These are phyloP conservation scores for Viola odorata DNA, from an alignment of 345 rosid genomes.

Conservation along the genomic window DNA sequence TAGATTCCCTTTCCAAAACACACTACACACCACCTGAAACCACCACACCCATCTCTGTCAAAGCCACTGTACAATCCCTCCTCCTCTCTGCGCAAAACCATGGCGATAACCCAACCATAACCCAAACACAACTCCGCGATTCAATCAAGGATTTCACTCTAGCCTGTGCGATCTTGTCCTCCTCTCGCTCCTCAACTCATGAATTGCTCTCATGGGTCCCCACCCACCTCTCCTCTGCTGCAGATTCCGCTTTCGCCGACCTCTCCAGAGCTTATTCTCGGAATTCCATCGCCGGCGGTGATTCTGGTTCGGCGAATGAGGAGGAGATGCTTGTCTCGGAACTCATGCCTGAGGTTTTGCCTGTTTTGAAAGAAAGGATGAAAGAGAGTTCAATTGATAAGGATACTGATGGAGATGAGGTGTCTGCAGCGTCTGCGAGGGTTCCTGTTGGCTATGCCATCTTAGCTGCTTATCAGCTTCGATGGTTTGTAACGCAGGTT, in stretches of 20 bases:
- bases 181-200: conserved; percentile 49
- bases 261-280: conserved; percentile 32
- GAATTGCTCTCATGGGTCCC: conserved; percentile 76
- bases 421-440: conserved; percentile 54
- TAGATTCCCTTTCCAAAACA: conserved; percentile 35
- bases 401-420: conserved; percentile 42
- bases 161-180: conserved; percentile 62
- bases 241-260: conserved; percentile 32
- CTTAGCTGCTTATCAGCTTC: conserved; percentile 66
- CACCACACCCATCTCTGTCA: conserved; percentile 35
- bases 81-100: conserved; percentile 31
- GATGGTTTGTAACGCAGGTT: conserved; percentile 88
- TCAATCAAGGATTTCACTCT: conserved; percentile 44
- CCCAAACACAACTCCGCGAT: conserved; percentile 19
- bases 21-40: conserved; percentile 42
- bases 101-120: background rate
- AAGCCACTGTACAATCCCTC: conserved; percentile 47
- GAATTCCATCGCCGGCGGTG: conserved; percentile 13
- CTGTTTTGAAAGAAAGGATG: conserved; percentile 51
- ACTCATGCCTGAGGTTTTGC: conserved; percentile 50
- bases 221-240: conserved; percentile 21
- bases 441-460: conserved; percentile 64
- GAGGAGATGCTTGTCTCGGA: conserved; percentile 39
- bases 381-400: conserved; percentile 64
- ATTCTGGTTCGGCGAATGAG: conserved; percentile 4